These are phyloP conservation scores for Phytophthora pluvialis DNA, from an alignment of 352 stramenopile genomes.

Conservation along the genomic window DNA sequence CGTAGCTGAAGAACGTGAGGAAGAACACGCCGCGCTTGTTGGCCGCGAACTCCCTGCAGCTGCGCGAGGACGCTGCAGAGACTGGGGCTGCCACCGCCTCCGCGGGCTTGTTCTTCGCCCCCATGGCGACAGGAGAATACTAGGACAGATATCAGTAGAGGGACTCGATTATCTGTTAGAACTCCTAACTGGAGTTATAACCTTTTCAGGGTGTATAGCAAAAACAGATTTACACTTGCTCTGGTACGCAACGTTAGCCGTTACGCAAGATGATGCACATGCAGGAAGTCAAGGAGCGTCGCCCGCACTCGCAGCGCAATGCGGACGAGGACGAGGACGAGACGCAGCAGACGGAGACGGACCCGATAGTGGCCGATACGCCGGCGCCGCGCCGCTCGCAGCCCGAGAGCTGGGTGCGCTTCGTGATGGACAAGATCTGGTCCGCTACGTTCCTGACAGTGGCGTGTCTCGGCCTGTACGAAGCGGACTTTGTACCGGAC, in stretches of 20 bases:
- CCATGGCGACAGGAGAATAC: slow-evolving; percentile 1
- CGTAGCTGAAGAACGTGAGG: slow-evolving; percentile 85
- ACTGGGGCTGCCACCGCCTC: slow-evolving; percentile 3
- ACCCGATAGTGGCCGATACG: slow-evolving; percentile 44
- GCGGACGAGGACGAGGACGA: slow-evolving; percentile 1
- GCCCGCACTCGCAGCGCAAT: slow-evolving; percentile 28
- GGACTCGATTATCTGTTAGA: neutral
- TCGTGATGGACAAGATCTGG: slow-evolving; percentile 63
- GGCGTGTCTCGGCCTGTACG: slow-evolving; percentile 60
- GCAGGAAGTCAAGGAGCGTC: slow-evolving; percentile 63
- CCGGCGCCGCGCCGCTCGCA: slow-evolving; percentile 19
- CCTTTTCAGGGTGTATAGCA: too few relatives aligned
- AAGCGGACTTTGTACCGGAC: slow-evolving; percentile 62
- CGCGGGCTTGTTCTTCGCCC: slow-evolving; percentile 3
- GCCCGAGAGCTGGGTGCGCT: slow-evolving; percentile 45
- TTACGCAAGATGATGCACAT: slow-evolving; percentile 59
- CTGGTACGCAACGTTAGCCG: neutral
- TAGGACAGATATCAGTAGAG: neutral
- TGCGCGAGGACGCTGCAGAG: slow-evolving; percentile 2
- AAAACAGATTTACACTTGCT: neutral
- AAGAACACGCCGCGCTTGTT: slow-evolving; percentile 70
- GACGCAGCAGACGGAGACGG: slow-evolving; percentile 35
- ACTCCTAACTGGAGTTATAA: too few relatives aligned
- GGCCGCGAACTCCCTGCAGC: slow-evolving; percentile 38
- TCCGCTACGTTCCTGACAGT: slow-evolving; percentile 59